phyloP scores from a whole-genome alignment of 495 filamentous ascomycete genomes.

The Talaromyces wortmannii region DNA sequence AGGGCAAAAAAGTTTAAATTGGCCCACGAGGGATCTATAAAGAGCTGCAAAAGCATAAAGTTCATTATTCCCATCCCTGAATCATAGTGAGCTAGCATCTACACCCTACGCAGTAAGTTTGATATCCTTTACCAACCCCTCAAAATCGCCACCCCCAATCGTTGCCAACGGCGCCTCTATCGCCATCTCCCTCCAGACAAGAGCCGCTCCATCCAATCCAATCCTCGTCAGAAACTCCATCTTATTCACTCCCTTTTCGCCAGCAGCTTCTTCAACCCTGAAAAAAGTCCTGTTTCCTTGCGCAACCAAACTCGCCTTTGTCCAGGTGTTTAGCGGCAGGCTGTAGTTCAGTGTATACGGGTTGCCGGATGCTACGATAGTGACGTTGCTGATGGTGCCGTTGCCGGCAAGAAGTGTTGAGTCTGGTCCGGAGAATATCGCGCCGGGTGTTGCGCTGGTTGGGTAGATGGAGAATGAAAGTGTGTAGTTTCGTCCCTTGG shows the following conservation, averaged over 20 bases:
- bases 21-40: too few relatives aligned
- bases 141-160: conserved; percentile 27
- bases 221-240: conserved; percentile 35
- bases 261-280: conserved; percentile 8
- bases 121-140: conserved; percentile 14
- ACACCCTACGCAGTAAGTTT: background rate
- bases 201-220: conserved; percentile 32
- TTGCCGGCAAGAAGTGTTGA: conserved; percentile 34
- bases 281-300: conserved; percentile 33
- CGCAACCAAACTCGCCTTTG: conserved; percentile 30
- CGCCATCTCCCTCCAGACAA: conserved; percentile 37
- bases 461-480: conserved; percentile 32
- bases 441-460: conserved; percentile 18
- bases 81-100: too few relatives aligned
- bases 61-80: too few relatives aligned
- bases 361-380: conserved; percentile 37
- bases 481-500: conserved; percentile 44
- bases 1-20: too few relatives aligned
- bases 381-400: conserved; percentile 29
- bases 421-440: conserved; percentile 32
- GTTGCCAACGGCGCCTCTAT: conserved; percentile 39
- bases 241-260: conserved; percentile 2
- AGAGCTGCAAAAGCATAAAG: too few relatives aligned
- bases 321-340: conserved; percentile 30
- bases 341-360: conserved; percentile 37